Evolutionary conservation across 2,329 filamentous ascomycete species (phyloP).

Genomic region (Helminthosporium solani): DNA sequence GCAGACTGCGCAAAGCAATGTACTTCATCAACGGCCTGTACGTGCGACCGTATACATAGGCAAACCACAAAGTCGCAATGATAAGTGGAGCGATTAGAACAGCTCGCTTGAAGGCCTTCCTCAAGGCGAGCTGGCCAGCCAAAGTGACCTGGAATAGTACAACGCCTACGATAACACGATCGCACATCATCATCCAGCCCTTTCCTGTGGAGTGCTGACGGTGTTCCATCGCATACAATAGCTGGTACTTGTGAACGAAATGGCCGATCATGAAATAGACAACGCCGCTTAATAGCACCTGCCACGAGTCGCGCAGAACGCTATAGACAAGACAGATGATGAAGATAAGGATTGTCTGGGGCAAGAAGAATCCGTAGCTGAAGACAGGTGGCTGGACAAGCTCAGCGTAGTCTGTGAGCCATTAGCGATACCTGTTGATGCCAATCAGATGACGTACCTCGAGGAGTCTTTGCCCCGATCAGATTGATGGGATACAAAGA

Average conservation of each 20-base stretch:
- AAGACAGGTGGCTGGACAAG: slow-evolving; percentile 81
- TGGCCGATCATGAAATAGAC: slow-evolving; percentile 81
- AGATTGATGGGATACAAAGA: slow-evolving; percentile 78
- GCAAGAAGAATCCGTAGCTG: slow-evolving; percentile 94
- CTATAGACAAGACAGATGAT: slow-evolving; percentile 96
- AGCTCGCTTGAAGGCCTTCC: slow-evolving; percentile 71
- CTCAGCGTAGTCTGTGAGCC: slow-evolving; percentile 70
- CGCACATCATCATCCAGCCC: slow-evolving; percentile 96
- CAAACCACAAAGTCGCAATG: slow-evolving; percentile 83
- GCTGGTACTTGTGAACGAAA: slow-evolving; percentile 94
- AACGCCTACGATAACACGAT: slow-evolving; percentile 81
- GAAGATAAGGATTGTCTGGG: slow-evolving; percentile 87
- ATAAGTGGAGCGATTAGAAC: slow-evolving; percentile 74
- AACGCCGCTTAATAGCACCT: slow-evolving; percentile 78
- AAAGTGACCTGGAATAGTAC: slow-evolving; percentile 89
- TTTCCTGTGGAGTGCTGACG: slow-evolving; percentile 89
- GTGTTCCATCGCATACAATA: slow-evolving; percentile 98
- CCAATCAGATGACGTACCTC: slow-evolving; percentile 46
- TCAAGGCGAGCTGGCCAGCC: slow-evolving; percentile 78
- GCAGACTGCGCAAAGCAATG: slow-evolving; percentile 86
- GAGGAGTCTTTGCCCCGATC: slow-evolving; percentile 78
- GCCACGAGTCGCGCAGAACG: slow-evolving; percentile 75
- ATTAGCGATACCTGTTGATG: not conserved
- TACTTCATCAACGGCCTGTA: slow-evolving; percentile 90
- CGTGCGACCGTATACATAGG: slow-evolving; percentile 73